These are phyloP conservation scores for Infundibulicybe gibba DNA, from an alignment of 768 basidiomycete species.

Conservation along the genomic window DNA sequence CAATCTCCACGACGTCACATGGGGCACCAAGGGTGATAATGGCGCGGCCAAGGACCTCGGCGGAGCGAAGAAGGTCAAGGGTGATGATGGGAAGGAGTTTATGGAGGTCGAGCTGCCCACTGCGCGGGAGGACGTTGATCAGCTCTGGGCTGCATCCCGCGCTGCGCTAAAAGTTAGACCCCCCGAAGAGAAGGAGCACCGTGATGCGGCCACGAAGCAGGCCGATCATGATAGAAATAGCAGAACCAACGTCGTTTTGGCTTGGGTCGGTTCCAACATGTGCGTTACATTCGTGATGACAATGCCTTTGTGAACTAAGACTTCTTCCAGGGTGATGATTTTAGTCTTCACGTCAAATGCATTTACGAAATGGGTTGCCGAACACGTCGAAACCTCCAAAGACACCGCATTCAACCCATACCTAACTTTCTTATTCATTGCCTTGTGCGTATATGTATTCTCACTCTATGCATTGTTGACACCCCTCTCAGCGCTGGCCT, in stretches of 20 bases:
- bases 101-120: constrained; percentile 86
- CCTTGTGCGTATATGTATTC: constrained; percentile 18
- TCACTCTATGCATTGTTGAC: neutral
- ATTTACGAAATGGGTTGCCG: constrained; percentile 70
- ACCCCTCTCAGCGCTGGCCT: constrained; percentile 57
- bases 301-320: constrained; percentile 7
- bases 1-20: constrained; percentile 85
- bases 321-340: constrained; percentile 53
- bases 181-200: constrained; percentile 74
- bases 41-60: constrained; percentile 86
- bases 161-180: constrained; percentile 63
- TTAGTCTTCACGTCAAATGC: constrained; percentile 72
- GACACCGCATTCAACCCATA: constrained; percentile 83
- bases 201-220: constrained; percentile 86
- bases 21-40: constrained; percentile 94
- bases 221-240: constrained; percentile 83
- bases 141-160: constrained; percentile 78
- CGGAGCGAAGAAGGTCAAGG: constrained; percentile 85
- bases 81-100: constrained; percentile 79
- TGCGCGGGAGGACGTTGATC: constrained; percentile 82
- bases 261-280: constrained; percentile 88
- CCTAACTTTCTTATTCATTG: constrained; percentile 70
- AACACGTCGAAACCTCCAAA: constrained; percentile 46
- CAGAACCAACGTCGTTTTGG: constrained; percentile 79
- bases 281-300: constrained; percentile 24